Evolutionary conservation across 805 yeast genomes (phyloP), one percentile per base, ranked within the genome.

Genomic region (Maudiozyma serrabonitensis): DNA sequence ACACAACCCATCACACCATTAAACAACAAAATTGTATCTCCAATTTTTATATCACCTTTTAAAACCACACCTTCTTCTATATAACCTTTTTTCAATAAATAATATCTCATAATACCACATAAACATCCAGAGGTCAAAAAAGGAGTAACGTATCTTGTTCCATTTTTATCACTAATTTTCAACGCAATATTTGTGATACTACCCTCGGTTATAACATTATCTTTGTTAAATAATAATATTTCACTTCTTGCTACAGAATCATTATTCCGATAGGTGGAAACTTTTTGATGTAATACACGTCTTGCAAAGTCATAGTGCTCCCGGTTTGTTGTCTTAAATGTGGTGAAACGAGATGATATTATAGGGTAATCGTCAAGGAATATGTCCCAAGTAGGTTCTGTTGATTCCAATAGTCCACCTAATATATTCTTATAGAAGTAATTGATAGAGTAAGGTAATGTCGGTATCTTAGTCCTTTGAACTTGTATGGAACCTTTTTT

Each of bases 1-100:
- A 79, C 78, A 13, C 87, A 84, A 2, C 99, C 99, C 68, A 80
- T 78, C 4, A 91, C 74, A 8, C 88, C 96, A 66, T 91, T 91
- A 63, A 88, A 81, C 23, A 91, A 58, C 35, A 93, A 61, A 1
- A 90, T 75, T 35, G 76, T 79, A 50, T 82, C 88, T 5, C 95
- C 95, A n/a, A 66, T 63, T 32, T 62, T 58, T 3, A 91, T 56
- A n/a, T 75, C 76, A 12, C 68, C 63, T 21, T 72, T 59, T 9
- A 53, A 51, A 1, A 61, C 56, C 4, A 86, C 62, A 1, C 72
- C 73, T 60, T 84, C 91, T 43, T 69, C 67, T 2, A 87, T 66
- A 31, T 71, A 59, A 2, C 77, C 75, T 45, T 80, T 77, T 13
- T 69, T 63, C 11, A 88, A 60, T 45, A 91, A 66, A 63, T 75